phyloP scores from a whole-genome alignment of 352 stramenopile genomes.

The Phytophthora colocasiae region DNA sequence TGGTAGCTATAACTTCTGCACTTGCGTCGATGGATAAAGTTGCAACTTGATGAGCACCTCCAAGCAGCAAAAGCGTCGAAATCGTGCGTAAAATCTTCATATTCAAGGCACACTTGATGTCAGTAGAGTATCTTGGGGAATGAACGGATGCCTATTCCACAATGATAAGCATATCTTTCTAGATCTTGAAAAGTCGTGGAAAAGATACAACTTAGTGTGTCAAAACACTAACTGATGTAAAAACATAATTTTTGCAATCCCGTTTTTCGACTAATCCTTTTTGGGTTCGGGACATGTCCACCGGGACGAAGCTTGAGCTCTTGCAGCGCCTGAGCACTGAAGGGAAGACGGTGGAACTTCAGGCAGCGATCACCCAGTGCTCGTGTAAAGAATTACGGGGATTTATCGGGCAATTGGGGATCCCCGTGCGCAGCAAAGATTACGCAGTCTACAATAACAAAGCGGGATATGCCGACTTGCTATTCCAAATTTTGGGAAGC shows the following conservation, averaged over 20 bases:
- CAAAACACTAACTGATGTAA: not conserved
- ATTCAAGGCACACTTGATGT: not conserved
- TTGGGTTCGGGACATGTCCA: not conserved
- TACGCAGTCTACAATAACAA: slow-evolving; percentile 20
- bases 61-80: slow-evolving; percentile 19
- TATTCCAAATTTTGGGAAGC: slow-evolving; percentile 10
- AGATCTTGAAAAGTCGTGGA: slow-evolving; percentile 21
- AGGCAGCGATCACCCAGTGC: not conserved
- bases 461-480: slow-evolving; percentile 3
- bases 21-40: slow-evolving; percentile 30
- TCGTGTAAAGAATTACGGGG: slow-evolving; percentile 6
- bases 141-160: slow-evolving; percentile 2
- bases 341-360: not conserved
- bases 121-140: slow-evolving; percentile 8
- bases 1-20: slow-evolving; percentile 18
- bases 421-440: slow-evolving; percentile 13
- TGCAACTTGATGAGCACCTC: not conserved
- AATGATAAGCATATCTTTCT: slow-evolving; percentile 29
- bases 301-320: not conserved
- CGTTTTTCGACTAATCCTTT: not conserved
- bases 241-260: not conserved
- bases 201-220: slow-evolving; percentile 29
- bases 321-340: slow-evolving; percentile 1
- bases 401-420: slow-evolving; percentile 3
- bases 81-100: slow-evolving; percentile 16